Evolutionary conservation across 805 yeast genomes (phyloP).

Genomic region (Pichia scutulata): DNA sequence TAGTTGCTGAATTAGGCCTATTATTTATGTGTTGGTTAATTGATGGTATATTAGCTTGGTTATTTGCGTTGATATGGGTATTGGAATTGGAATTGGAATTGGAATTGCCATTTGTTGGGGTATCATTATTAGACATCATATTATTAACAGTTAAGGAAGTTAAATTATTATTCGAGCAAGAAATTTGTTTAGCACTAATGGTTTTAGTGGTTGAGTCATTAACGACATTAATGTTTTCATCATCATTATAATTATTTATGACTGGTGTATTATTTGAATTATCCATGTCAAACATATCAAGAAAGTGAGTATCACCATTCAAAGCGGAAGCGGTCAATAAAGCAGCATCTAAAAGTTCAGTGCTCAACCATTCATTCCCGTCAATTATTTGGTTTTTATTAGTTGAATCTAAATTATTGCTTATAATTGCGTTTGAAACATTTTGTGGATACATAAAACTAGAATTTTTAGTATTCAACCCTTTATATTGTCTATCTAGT

Average conservation of each 20-base stretch:
- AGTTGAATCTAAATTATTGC: neutral
- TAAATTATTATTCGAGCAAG: neutral
- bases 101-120: neutral
- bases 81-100: neutral
- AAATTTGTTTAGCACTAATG: neutral
- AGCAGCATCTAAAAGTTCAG: constrained; percentile 65
- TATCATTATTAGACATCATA: neutral
- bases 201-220: neutral
- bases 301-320: constrained; percentile 50
- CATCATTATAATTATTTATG: neutral
- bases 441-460: constrained; percentile 5
- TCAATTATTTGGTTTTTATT: neutral
- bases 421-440: constrained; percentile 1
- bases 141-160: neutral
- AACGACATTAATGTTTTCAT: neutral
- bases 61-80: neutral
- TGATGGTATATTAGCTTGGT: neutral
- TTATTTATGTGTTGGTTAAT: neutral
- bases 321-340: constrained; percentile 66
- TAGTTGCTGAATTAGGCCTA: neutral
- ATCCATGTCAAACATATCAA: constrained; percentile 41
- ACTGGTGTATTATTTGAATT: constrained; percentile 10
- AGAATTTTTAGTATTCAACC: neutral
- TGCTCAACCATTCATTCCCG: constrained; percentile 63
- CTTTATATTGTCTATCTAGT: neutral